Conservation (phyloP, 2,329 filamentous ascomycete genomes). For the Furcasterigmium furcatum region DNA sequence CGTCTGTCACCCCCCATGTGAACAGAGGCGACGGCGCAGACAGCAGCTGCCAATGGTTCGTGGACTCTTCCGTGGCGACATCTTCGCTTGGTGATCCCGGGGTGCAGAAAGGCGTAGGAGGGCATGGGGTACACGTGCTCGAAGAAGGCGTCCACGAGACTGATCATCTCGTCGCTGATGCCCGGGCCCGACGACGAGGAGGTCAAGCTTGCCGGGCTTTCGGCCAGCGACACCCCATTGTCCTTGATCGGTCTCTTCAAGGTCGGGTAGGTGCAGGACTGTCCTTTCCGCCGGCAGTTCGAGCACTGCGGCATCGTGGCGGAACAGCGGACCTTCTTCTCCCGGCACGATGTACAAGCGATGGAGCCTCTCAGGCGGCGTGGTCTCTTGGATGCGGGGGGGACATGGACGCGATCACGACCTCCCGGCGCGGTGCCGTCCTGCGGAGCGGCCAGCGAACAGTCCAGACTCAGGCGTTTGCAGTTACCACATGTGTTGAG, state of each 20-base stretch:
- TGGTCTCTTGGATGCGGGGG: constrained; percentile 17
- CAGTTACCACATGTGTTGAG: constrained; percentile 26
- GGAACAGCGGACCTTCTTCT: constrained; percentile 19
- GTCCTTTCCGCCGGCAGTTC: constrained; percentile 15
- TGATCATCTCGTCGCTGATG: constrained; percentile 13
- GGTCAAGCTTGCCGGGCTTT: constrained; percentile 1
- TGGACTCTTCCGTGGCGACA: constrained; percentile 24
- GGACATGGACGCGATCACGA: no score
- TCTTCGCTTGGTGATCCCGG: constrained; percentile 24
- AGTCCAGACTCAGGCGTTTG: constrained; percentile 26
- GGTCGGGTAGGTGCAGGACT: constrained; percentile 14
- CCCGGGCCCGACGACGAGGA: not conserved
- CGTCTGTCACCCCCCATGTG: constrained; percentile 18
- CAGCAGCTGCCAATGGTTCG: constrained; percentile 23
- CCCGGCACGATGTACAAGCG: constrained; percentile 22
- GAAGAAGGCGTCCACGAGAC: constrained; percentile 19
- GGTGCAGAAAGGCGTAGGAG: constrained; percentile 30
- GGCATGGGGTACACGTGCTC: constrained; percentile 18
- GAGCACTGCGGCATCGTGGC: constrained; percentile 15
- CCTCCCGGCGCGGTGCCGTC: no score
- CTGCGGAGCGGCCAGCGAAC: no score
- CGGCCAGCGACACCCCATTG: not conserved
- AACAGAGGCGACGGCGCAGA: constrained; percentile 27
- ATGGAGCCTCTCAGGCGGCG: constrained; percentile 12
- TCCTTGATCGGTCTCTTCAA: constrained; percentile 5